A percentile compares a stretch with the other conserved stretches of the same genome.
These are phyloP conservation scores for Chrysochromulina tobinii DNA, from an alignment of 78 protist species.

Conservation along the genomic window DNA sequence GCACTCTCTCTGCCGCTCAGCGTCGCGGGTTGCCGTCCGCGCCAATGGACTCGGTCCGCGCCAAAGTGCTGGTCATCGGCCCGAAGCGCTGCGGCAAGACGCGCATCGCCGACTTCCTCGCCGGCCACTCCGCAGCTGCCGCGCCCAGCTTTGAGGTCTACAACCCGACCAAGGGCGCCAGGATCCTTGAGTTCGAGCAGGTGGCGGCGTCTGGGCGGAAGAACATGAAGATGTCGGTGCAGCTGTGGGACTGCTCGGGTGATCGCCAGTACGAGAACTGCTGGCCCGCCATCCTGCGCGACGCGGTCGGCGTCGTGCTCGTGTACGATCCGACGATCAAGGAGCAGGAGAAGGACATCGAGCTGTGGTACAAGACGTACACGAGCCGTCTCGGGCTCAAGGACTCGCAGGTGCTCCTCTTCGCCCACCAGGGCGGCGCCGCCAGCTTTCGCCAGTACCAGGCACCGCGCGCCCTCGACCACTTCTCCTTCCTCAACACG, in stretches of 20 bases:
- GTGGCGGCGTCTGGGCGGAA: neutral
- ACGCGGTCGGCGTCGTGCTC: neutral
- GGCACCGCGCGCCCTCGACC: neutral
- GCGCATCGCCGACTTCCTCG: neutral
- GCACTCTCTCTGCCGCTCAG: too few relatives aligned
- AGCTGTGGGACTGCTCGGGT: constrained; percentile 16
- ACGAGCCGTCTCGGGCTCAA: neutral
- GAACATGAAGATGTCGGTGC: neutral
- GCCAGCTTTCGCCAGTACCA: neutral
- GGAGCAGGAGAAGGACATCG: constrained; percentile 1
- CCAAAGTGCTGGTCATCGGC: too few relatives aligned
- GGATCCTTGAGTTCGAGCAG: constrained; percentile 15
- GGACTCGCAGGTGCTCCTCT: neutral
- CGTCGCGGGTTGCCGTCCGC: too few relatives aligned
- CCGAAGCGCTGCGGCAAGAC: neutral
- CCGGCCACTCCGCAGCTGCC: neutral
- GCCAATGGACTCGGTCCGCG: too few relatives aligned
- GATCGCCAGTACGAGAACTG: constrained; percentile 2
- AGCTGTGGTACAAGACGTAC: neutral
- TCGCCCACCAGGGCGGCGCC: neutral
- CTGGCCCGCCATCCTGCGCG: neutral
- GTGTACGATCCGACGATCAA: neutral
- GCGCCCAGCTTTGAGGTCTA: neutral
- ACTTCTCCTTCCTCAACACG: neutral
- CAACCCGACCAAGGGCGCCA: neutral